Evolutionary conservation across 2,329 filamentous ascomycete genomes (phyloP), one percentile per base, ranked within the genome.

Genomic region (Ascochyta viciae-villosae): DNA sequence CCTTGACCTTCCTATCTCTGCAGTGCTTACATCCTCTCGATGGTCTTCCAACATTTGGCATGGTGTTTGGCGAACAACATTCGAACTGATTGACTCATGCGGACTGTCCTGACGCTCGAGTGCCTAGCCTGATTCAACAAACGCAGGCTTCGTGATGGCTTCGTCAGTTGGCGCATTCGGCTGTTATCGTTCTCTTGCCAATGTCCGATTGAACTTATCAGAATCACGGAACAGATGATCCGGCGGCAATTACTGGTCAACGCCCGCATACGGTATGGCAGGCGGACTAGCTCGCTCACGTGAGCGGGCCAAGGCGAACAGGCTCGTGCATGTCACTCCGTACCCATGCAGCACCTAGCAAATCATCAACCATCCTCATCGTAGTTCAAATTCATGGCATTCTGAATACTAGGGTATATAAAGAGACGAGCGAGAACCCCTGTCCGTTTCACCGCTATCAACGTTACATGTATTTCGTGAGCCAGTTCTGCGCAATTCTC

Each of bases 1-100:
- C 71, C 56, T 72, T 72, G 41, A 73, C 63, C 43, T 72, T 74
- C 43, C 70, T 61, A 15, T 68, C 64, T 42, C 71, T 67, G 46
- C 71, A 74, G 34, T 60, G 63, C 47, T 68, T 63, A 60, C 71
- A 74, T 22, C 70, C 72, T 53, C 66, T 67, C 16, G 66, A 70
- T 9, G 71, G 71, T 49, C 62, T 67, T 6, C 71, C 71, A 38
- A 72, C 67, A 56, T 72, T 71, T 15, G 69, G 69, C 69, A 70
- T 72, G 23, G 15, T 40, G 37, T 38, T 38, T 29, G n/a, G 26
- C n/a, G 19, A 33, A 33, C 53, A 31, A 51, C 48, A 51, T 56
- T 41, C 38, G 41, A 35, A n/a, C 42, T 51, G 42, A 31, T 26
- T 16, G 26, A 19, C 6, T 33, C 29, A 43, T 12, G 26, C 7